Evolutionary conservation across 129 eudicot genomes (phyloP).

Genomic region (Calendula officinalis): DNA sequence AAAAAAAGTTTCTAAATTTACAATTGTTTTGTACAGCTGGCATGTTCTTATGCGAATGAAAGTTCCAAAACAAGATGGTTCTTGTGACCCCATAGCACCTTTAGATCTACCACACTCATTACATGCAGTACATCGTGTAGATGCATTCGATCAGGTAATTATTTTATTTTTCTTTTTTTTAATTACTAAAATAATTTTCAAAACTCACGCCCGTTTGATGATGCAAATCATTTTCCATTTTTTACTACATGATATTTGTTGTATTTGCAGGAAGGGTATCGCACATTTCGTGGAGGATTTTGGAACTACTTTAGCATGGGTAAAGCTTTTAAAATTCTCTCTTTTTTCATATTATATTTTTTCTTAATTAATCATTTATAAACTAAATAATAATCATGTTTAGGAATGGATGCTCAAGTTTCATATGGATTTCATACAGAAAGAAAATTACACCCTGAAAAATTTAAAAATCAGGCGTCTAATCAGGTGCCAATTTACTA

Average conservation of each 20-base stretch:
- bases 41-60: constrained; percentile 84
- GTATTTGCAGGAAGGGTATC: constrained; percentile 64
- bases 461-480: constrained; percentile 57
- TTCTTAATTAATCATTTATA: no score
- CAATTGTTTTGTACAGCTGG: constrained; percentile 56
- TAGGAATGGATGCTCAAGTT: constrained; percentile 78
- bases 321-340: constrained; percentile 26
- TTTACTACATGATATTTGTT: background rate
- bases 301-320: constrained; percentile 99
- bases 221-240: background rate
- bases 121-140: constrained; percentile 60
- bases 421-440: constrained; percentile 69
- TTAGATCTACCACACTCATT: constrained; percentile 81
- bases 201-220: background rate
- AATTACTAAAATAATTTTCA: background rate
- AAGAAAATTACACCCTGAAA: constrained; percentile 75
- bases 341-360: no score
- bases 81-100: constrained; percentile 86
- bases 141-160: constrained; percentile 51
- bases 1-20: constrained; percentile 1
- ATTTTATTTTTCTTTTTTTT: background rate
- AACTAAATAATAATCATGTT: no score
- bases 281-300: constrained; percentile 85
- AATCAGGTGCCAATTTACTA: constrained; percentile 56
- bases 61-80: constrained; percentile 57